A percentile compares a stretch with the other conserved stretches of the same genome.
These are phyloP conservation scores for Chrysopogon serrulatus DNA, from an alignment of 176 grass and related monocot species.

Conservation along the genomic window DNA sequence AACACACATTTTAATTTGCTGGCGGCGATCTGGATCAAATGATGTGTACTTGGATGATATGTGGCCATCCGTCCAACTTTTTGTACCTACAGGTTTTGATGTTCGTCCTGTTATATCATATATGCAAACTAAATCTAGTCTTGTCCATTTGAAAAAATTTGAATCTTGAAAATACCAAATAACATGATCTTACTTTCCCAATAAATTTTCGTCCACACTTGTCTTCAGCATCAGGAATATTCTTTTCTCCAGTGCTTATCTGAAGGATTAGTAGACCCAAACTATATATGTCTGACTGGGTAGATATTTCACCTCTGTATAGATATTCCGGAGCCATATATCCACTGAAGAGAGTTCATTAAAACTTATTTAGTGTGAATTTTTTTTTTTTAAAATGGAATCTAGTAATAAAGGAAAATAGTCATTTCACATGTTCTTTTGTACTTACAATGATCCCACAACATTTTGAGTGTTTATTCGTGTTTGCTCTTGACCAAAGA, in stretches of 20 bases:
- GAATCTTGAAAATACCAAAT: background rate
- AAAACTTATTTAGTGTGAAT: background rate
- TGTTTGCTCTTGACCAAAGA: conserved; percentile 33
- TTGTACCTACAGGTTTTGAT: background rate
- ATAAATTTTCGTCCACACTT: conserved; percentile 3
- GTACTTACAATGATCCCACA: conserved; percentile 30
- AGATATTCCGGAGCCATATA: conserved; percentile 39
- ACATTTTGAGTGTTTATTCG: conserved; percentile 31
- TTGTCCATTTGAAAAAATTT: background rate
- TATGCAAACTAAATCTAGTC: background rate
- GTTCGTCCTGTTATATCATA: background rate
- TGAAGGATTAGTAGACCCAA: conserved; percentile 28
- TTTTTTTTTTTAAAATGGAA: background rate
- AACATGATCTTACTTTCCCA: conserved; percentile 19
- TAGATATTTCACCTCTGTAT: conserved; percentile 32
- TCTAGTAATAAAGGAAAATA: background rate
- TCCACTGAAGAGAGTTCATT: conserved; percentile 1
- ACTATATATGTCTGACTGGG: conserved; percentile 30
- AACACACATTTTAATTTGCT: conserved; percentile 20
- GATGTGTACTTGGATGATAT: background rate
- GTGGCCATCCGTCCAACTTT: background rate
- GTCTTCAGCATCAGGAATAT: background rate
- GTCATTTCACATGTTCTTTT: background rate
- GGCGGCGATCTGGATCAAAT: background rate
- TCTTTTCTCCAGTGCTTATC: conserved; percentile 24